Conservation (phyloP, 1,284 basidiomycete genomes). For the Boletellus deceptivus region DNA sequence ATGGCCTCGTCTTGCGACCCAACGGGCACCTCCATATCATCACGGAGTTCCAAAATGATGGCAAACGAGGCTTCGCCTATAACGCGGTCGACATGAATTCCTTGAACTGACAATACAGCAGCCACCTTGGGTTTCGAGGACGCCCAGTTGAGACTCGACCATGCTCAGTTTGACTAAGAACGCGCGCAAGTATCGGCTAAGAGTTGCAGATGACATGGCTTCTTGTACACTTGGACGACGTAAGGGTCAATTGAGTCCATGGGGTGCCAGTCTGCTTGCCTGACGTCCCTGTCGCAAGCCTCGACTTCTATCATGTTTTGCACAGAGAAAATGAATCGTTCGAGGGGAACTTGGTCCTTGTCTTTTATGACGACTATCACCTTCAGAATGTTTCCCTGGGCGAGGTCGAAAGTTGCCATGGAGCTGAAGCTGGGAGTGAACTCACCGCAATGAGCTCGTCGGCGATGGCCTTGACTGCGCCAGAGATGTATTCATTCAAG, state of each 20-base stretch:
- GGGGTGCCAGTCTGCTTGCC: slow-evolving; percentile 38
- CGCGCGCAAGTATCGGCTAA: slow-evolving; percentile 79
- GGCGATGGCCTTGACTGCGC: slow-evolving; percentile 70
- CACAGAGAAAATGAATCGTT: slow-evolving; percentile 79
- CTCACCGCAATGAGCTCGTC: slow-evolving; percentile 72
- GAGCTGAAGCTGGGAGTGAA: slow-evolving; percentile 4
- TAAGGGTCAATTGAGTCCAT: slow-evolving; percentile 8
- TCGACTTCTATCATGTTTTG: slow-evolving; percentile 71
- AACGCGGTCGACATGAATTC: not conserved
- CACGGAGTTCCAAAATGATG: slow-evolving; percentile 78
- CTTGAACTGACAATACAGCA: not conserved
- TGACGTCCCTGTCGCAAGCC: slow-evolving; percentile 58
- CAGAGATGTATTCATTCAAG: slow-evolving; percentile 84
- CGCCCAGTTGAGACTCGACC: slow-evolving; percentile 75
- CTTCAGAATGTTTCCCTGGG: slow-evolving; percentile 69
- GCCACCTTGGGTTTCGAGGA: slow-evolving; percentile 49
- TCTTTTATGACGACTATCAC: slow-evolving; percentile 80
- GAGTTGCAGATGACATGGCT: slow-evolving; percentile 59
- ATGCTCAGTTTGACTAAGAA: slow-evolving; percentile 84
- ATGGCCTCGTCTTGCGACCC: slow-evolving; percentile 45
- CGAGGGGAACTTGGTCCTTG: slow-evolving; percentile 69
- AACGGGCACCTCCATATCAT: slow-evolving; percentile 59
- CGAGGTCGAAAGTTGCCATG: not conserved
- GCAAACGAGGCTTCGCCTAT: slow-evolving; percentile 81
- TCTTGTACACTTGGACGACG: slow-evolving; percentile 54